These are phyloP conservation scores for Pyrenula aspistea DNA, from an alignment of 495 filamentous ascomycete species.

Conservation along the genomic window DNA sequence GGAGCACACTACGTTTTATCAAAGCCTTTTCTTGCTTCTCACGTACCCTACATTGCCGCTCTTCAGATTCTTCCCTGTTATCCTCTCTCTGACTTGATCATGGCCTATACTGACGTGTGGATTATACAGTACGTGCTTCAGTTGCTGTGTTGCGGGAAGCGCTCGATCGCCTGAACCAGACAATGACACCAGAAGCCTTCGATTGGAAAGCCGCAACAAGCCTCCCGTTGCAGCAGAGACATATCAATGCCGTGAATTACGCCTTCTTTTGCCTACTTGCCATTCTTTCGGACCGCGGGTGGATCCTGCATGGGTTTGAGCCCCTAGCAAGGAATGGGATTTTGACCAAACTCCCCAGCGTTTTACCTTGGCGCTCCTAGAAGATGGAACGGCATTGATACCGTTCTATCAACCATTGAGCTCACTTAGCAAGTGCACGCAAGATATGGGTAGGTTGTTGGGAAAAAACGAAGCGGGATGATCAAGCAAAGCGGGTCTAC, in stretches of 20 bases:
- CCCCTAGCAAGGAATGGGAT: neutral
- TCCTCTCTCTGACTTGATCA: neutral
- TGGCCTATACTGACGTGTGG: neutral
- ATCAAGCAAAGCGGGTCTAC: no score
- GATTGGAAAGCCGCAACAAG: neutral
- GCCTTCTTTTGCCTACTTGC: neutral
- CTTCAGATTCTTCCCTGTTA: neutral
- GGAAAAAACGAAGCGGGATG: no score
- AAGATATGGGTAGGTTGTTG: no score
- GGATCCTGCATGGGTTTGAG: neutral
- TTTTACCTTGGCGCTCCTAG: neutral
- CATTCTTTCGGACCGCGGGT: neutral
- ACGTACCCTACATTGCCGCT: neutral
- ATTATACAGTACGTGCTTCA: neutral
- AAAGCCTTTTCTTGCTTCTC: neutral
- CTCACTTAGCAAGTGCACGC: no score
- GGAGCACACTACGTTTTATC: neutral
- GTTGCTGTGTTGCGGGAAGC: neutral
- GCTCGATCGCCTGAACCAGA: neutral
- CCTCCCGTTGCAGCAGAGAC: neutral
- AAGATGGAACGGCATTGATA: no score
- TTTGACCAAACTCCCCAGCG: neutral
- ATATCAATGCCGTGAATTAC: neutral
- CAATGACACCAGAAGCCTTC: neutral
- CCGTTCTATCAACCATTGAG: no score